Base-by-base conservation (phyloP, 2,329 filamentous ascomycete genomes). In the Verticillium longisporum region DNA sequence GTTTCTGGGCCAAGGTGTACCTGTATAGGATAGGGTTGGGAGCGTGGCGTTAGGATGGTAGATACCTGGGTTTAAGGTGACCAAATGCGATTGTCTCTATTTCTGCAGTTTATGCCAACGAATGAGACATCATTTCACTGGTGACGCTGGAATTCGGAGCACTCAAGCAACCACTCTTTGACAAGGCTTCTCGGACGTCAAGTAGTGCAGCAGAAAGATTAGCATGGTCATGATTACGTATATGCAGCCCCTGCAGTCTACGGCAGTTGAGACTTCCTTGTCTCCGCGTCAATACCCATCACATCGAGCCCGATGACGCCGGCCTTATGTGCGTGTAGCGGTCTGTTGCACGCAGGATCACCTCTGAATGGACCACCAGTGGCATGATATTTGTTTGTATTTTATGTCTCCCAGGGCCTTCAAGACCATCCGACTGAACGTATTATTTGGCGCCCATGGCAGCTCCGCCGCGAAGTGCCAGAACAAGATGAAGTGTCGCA, bases 401-500 rank as follows among this genome's bases (percentile, higher is more conserved):
- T 14, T n/a, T 31, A n/a, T 53, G 45, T 5, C 9, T 53, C 4
- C 11, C 11, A 53, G 7, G 45, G 7, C 18, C n/a, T 21, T 18
- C 18, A 9, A 53, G 18, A 9, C 45, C 45, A 53, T 10, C 18
- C 7, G 45, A 26, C 11, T n/a, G 26, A 21, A 33, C 3, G 2
- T 1, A 4, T 34, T 55, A 31, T 9, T 6, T 11, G 21, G 4
- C 14, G 54, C 15, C 54, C 26, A 53, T 9, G n/a, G 10, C n/a
- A 9, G 32, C 32, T 53, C 94, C 94, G 61, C 95, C 95, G 73
- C 95, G 87, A 63, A 99, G 87, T 54, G 95, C 96, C 67, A 99
- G 88, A 58, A 99, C 95, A 72, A 99, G 82, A 83, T 99, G 95
- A 68, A 99, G 83, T 38, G 94, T 99, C 64, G 92, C 91, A 62